Evolutionary conservation across 23 red algal species (phyloP).

Genomic region (Gracilaria domingensis): DNA sequence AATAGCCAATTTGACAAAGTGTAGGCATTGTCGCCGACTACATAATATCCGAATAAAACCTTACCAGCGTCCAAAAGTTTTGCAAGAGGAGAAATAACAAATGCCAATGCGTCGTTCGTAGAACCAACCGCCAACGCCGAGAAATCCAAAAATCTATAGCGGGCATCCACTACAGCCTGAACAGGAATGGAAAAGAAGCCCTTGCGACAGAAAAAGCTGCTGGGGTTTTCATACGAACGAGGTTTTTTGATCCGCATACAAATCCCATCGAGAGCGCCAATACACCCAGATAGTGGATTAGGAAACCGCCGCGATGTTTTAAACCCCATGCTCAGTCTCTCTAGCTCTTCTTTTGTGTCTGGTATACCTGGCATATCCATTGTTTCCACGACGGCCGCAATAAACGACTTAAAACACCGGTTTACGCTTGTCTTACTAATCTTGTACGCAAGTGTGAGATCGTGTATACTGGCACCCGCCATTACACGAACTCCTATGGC

Average conservation of each 20-base stretch:
- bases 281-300: slow-evolving; percentile 15
- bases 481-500: neutral
- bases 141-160: slow-evolving; percentile 27
- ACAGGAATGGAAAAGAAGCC: too few relatives aligned
- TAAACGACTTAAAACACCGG: slow-evolving; percentile 1
- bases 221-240: neutral
- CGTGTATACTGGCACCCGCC: too few relatives aligned
- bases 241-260: neutral
- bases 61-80: neutral
- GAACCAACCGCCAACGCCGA: slow-evolving; percentile 4
- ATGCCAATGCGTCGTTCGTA: slow-evolving; percentile 18
- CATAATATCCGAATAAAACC: neutral
- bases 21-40: neutral
- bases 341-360: neutral
- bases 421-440: too few relatives aligned
- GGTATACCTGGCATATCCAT: neutral
- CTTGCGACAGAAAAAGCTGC: slow-evolving; percentile 8
- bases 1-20: neutral
- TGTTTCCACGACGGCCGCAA: neutral
- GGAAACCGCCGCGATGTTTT: neutral
- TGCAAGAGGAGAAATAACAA: neutral
- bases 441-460: too few relatives aligned
- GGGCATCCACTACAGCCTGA: too few relatives aligned
- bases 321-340: neutral
- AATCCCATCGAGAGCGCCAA: slow-evolving; percentile 11